phyloP scores from a whole-genome alignment of 2,329 filamentous ascomycete genomes.

The Drechslerella coelobrocha region DNA sequence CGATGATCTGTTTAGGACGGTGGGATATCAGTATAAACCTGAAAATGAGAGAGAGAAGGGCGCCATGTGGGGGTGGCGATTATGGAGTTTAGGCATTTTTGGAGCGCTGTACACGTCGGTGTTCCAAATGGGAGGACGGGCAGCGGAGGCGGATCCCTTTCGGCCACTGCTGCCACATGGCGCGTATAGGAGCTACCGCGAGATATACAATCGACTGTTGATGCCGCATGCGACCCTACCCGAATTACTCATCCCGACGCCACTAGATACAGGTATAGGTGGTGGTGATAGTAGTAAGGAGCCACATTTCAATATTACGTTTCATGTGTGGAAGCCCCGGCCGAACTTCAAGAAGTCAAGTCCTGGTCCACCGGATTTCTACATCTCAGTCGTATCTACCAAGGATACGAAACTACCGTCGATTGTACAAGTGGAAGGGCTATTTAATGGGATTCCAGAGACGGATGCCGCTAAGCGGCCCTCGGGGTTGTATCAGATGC shows the following conservation, averaged over 20 bases:
- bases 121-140: constrained; percentile 3
- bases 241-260: constrained; percentile 55
- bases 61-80: constrained; percentile 15
- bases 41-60: background rate
- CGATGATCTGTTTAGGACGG: constrained; percentile 53
- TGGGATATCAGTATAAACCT: constrained; percentile 49
- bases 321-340: constrained; percentile 80
- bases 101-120: constrained; percentile 15
- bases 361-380: constrained; percentile 80
- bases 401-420: constrained; percentile 74
- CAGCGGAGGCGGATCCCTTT: constrained; percentile 42
- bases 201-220: constrained; percentile 36
- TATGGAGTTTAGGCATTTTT: constrained; percentile 39
- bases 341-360: constrained; percentile 77
- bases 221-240: constrained; percentile 51
- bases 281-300: background rate
- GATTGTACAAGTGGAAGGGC: constrained; percentile 71
- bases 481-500: constrained; percentile 71
- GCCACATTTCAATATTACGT: constrained; percentile 71
- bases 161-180: constrained; percentile 23
- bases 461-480: constrained; percentile 63
- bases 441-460: constrained; percentile 74
- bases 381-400: constrained; percentile 80
- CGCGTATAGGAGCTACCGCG: constrained; percentile 27
- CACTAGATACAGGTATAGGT: constrained; percentile 59